These are phyloP conservation scores for Monosporascus sp. DNA, from an alignment of 2,329 filamentous ascomycete genomes.

Conservation along the genomic window DNA sequence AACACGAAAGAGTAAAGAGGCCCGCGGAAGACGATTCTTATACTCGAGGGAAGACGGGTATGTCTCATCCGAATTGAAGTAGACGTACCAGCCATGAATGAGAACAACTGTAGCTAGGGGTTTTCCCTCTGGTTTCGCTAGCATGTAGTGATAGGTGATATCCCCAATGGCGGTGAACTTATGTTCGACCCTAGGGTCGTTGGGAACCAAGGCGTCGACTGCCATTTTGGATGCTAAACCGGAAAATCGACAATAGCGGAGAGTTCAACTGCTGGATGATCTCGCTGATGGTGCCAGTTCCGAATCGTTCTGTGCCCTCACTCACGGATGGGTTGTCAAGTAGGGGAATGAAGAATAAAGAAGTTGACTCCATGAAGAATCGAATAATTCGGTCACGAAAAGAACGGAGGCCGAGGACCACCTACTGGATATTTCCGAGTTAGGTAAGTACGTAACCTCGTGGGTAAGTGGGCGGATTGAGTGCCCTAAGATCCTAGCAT, in stretches of 20 bases:
- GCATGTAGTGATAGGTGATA: conserved; percentile 63
- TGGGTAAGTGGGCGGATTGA: too few species aligned
- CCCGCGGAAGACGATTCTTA: too few species aligned
- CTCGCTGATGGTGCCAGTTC: neutral
- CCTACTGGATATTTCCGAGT: too few species aligned
- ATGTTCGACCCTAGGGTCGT: conserved; percentile 62
- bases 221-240: conserved; percentile 14
- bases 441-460: too few species aligned
- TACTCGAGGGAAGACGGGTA: too few species aligned
- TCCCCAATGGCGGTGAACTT: conserved; percentile 60
- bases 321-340: too few species aligned
- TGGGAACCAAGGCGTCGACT: conserved; percentile 58
- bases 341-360: too few species aligned
- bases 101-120: conserved; percentile 45
- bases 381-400: too few species aligned
- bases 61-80: neutral
- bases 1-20: too few species aligned
- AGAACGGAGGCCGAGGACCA: too few species aligned
- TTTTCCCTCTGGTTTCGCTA: conserved; percentile 43
- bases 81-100: conserved; percentile 28
- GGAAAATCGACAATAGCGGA: neutral
- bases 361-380: too few species aligned
- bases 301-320: neutral
- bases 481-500: too few species aligned
- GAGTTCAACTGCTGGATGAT: neutral